Base-by-base conservation (phyloP, 163 green algal species). In the Chloroidium sp. region DNA sequence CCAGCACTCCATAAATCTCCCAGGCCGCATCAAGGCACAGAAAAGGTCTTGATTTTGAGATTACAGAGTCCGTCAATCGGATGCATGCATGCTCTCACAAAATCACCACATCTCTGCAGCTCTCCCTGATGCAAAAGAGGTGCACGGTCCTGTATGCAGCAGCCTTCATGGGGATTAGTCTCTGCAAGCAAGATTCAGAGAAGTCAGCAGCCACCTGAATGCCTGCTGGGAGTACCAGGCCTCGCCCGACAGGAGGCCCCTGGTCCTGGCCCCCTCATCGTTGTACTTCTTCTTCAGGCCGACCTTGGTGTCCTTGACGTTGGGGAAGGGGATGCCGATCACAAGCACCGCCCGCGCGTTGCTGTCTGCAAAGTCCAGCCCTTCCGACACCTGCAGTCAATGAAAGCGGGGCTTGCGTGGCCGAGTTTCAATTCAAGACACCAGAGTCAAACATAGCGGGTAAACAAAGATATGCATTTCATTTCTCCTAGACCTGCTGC, bases 291-390 rank as follows among this genome's bases (percentile, higher is more conserved):
- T 92, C 84, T 95, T 95, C 79, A 89, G 82, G 0, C 84, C 74
- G 0, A 95, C 91, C 78, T 92, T 81, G 61, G 84, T 79, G 72
- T 87, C 78, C 59, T 87, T 94, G 36, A 87, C 84, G 59, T 87
- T 86, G 0, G 94, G 90, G 79, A 94, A 98, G 2, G 94, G 94
- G 58, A 97, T 94, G 76, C 94, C 93, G 57, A 94, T 90, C n/a
- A 98, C 88, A n/a, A 99, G 88, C n/a, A 98, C 96, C 36, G 89
- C 93, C 0, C 96, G 88, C 2, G 92, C 95, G 13, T 93, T 93
- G 36, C 81, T 87, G 85, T 99, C 96, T 3, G 90, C 90, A 87
- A 99, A 99, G 87, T 99, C 96, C 69, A 99, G 89, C 0, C 96
- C 96, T 86, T 99, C 96, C 58, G 90, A 96, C 0, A 98, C 93